Conservation (phyloP, 495 filamentous ascomycete genomes). For the Terfezia boudieri region DNA sequence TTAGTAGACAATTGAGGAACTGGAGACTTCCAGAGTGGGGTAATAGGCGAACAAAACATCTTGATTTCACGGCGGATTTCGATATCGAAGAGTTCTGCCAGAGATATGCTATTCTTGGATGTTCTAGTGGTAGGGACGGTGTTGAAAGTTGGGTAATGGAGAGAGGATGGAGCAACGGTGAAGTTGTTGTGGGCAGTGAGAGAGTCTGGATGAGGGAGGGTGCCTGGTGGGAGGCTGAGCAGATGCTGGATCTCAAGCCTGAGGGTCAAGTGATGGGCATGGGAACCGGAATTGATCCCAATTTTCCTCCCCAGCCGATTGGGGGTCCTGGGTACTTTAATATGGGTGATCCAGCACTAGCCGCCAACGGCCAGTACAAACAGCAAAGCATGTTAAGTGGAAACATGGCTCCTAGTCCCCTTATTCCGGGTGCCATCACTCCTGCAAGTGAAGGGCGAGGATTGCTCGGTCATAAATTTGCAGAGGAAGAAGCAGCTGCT, state of each 20-base stretch:
- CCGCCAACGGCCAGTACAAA: background rate
- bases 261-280: background rate
- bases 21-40: slow-evolving; percentile 95
- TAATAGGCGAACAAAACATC: slow-evolving; percentile 67
- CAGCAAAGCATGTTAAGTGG: background rate
- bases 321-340: background rate
- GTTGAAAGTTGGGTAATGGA: slow-evolving; percentile 91
- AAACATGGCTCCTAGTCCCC: background rate
- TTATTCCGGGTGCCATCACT: background rate
- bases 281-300: no score
- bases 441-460: slow-evolving; percentile 11
- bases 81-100: slow-evolving; percentile 76
- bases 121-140: slow-evolving; percentile 72
- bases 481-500: slow-evolving; percentile 20
- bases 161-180: slow-evolving; percentile 93
- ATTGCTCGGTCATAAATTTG: slow-evolving; percentile 17
- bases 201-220: slow-evolving; percentile 87
- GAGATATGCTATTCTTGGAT: slow-evolving; percentile 65
- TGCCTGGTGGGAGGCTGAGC: slow-evolving; percentile 95
- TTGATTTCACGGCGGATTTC: slow-evolving; percentile 96
- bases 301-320: background rate
- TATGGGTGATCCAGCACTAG: background rate
- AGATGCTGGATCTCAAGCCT: slow-evolving; percentile 73
- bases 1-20: slow-evolving; percentile 74
- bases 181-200: slow-evolving; percentile 73